These are phyloP conservation scores for Aspergillus steynii DNA, from an alignment of 495 filamentous ascomycete genomes.

Conservation along the genomic window DNA sequence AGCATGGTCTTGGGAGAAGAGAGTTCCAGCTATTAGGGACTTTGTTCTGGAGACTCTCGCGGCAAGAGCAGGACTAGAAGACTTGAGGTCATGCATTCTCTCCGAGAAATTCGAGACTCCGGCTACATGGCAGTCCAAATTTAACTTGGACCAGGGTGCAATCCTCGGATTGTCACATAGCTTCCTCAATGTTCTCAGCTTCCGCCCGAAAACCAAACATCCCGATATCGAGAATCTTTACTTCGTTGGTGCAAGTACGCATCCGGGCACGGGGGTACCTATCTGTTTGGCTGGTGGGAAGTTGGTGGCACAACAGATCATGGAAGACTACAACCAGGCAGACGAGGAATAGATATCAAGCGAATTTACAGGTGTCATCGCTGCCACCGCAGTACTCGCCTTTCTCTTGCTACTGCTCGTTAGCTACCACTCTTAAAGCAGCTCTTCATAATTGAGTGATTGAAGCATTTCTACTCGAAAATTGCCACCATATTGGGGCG, in stretches of 20 bases:
- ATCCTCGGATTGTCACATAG: conserved; percentile 67
- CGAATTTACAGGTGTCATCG: too few relatives aligned
- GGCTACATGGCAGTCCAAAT: conserved; percentile 56
- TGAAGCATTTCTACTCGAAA: too few relatives aligned
- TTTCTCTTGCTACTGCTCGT: too few relatives aligned
- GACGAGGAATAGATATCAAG: too few relatives aligned
- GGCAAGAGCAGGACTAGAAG: conserved; percentile 49
- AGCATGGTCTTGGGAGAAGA: conserved; percentile 46
- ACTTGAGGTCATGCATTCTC: conserved; percentile 45
- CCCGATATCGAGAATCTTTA: conserved; percentile 48
- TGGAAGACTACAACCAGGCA: conserved; percentile 25
- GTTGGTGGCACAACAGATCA: conserved; percentile 59
- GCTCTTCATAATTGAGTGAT: too few relatives aligned
- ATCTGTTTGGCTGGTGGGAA: conserved; percentile 65
- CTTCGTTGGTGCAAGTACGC: conserved; percentile 70
- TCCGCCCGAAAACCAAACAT: conserved; percentile 60
- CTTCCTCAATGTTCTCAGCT: conserved; percentile 71
- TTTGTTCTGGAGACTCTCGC: conserved; percentile 57
- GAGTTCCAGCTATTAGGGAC: conserved; percentile 51
- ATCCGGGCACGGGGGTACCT: conserved; percentile 73
- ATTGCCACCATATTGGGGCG: too few relatives aligned
- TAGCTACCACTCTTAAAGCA: too few relatives aligned
- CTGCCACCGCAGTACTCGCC: too few relatives aligned
- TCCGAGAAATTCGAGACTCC: conserved; percentile 64
- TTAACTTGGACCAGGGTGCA: conserved; percentile 70